Evolutionary conservation across 495 filamentous ascomycete species (phyloP), one percentile per base, ranked within the genome.

Genomic region (Evernia prunastri): DNA sequence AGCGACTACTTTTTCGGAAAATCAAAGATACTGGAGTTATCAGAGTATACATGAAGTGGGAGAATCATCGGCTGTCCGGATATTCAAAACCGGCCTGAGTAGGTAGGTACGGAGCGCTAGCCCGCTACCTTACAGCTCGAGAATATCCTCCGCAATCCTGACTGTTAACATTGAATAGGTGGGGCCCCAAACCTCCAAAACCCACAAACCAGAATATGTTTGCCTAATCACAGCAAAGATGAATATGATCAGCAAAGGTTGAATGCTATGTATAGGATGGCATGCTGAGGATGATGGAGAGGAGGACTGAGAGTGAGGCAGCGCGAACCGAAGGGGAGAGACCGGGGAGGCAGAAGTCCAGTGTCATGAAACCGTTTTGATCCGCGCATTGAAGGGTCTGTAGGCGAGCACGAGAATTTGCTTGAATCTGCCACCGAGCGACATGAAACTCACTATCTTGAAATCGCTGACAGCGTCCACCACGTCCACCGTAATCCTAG

Each of bases 381-480:
- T 23, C 12, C 42, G 29, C 23, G 15, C 37, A 27, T 59, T 18
- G 17, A 42, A 59, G 57, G 37, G 39, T 17, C 25, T 45, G 27
- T 45, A 27, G 33, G 43, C 25, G 39, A n/a, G 39, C 27, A 60
- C 31, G 43, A 40, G 61, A 53, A 39, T 40, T 58, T 58, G 29
- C 40, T 27, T 47, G 39, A 39, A 57, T 57, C 51, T 63, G 61
- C 61, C 61, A 40, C 36, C 33, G 33, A 63, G 61, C 42, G 61
- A 63, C 61, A 58, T 35, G 47, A 58, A 63, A 63, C 61, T 63
- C 35, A 42, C 47, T 31, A 56, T 56, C 39, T 51, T 63, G 53
- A 63, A 58, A 57, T 27, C 42, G 51, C 42, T 63, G 40, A 56
- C 51, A 63, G 42, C 29, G 33, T 57, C 53, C 36, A 56, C 61